A percentile compares a stretch with the other conserved stretches of the same genome.
Evolutionary conservation across 176 grass and related monocot genomes (phyloP).

Genomic region (Juncus effusus): DNA sequence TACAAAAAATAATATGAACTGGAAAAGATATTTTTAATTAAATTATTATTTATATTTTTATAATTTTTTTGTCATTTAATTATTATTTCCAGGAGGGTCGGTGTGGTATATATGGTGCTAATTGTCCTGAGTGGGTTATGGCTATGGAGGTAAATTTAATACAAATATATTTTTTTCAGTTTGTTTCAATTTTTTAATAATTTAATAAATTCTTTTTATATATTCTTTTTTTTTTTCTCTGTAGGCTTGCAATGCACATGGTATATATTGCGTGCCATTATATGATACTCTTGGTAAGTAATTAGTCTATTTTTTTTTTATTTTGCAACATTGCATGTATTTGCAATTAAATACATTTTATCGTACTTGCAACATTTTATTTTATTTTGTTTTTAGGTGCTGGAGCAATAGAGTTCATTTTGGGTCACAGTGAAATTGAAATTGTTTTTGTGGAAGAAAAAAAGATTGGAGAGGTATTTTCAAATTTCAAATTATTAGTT

Average conservation of each 20-base stretch:
- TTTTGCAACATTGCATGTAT: neutral
- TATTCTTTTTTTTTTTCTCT: slow-evolving; percentile 1
- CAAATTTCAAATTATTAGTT: neutral
- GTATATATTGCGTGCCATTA: slow-evolving; percentile 87
- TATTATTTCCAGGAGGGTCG: slow-evolving; percentile 54
- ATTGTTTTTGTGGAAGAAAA: slow-evolving; percentile 95
- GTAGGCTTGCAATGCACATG: slow-evolving; percentile 93
- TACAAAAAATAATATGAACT: neutral
- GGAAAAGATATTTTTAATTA: neutral
- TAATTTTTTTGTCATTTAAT: slow-evolving; percentile 18
- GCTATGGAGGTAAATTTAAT: slow-evolving; percentile 68
- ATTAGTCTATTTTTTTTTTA: slow-evolving; percentile 25
- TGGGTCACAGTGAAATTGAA: slow-evolving; percentile 87
- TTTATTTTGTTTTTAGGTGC: slow-evolving; percentile 54
- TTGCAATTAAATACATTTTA: neutral
- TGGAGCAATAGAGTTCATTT: slow-evolving; percentile 82
- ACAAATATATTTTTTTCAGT: neutral
- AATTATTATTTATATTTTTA: slow-evolving; percentile 4
- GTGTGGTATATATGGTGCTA: slow-evolving; percentile 88
- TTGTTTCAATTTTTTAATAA: too few species aligned
- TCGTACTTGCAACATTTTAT: neutral
- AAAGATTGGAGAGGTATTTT: slow-evolving; percentile 79
- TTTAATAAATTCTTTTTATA: neutral
- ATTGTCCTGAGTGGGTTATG: slow-evolving; percentile 82
- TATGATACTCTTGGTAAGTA: slow-evolving; percentile 93